These are phyloP conservation scores for Ampelocalamus luodianensis DNA, from an alignment of 176 grass and related monocot species.

Conservation along the genomic window DNA sequence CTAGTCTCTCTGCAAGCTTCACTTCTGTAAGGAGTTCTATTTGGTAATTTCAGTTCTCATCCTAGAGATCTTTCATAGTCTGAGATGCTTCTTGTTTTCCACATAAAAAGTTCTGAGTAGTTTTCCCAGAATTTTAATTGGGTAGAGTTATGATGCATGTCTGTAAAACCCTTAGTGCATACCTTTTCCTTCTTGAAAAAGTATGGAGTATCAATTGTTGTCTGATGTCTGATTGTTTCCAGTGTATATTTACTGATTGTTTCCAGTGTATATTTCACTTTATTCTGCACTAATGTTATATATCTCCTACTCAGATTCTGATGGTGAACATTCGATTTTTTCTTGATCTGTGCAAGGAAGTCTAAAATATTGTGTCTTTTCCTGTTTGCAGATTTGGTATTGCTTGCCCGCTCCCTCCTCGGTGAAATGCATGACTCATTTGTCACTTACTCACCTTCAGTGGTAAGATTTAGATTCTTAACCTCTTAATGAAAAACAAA, in stretches of 20 bases:
- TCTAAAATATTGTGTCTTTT: slow-evolving; percentile 3
- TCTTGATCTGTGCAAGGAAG: not conserved
- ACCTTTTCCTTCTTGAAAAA: not conserved
- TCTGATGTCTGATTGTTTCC: not conserved
- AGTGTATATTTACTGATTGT: not conserved
- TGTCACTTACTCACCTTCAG: slow-evolving; percentile 7
- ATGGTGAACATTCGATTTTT: not conserved
- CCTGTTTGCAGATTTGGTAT: slow-evolving; percentile 25
- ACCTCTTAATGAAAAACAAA: not conserved
- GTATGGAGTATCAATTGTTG: not conserved
- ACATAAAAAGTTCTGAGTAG: not conserved
- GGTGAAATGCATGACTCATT: slow-evolving; percentile 23
- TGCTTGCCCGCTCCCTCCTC: not conserved
- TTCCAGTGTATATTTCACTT: not conserved
- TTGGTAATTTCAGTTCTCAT: not conserved
- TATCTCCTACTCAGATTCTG: not conserved
- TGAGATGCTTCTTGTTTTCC: not conserved
- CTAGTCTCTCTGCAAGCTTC: not conserved
- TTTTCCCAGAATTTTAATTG: not conserved
- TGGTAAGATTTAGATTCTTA: slow-evolving; percentile 33
- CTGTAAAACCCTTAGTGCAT: not conserved
- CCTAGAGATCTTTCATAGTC: not conserved
- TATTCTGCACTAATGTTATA: not conserved
- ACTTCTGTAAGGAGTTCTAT: not conserved
- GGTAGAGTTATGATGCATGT: not conserved